Evolutionary conservation across 2,329 filamentous ascomycete genomes (phyloP), one percentile per base, ranked within the genome.

Genomic region (Arachnomyces sp.): DNA sequence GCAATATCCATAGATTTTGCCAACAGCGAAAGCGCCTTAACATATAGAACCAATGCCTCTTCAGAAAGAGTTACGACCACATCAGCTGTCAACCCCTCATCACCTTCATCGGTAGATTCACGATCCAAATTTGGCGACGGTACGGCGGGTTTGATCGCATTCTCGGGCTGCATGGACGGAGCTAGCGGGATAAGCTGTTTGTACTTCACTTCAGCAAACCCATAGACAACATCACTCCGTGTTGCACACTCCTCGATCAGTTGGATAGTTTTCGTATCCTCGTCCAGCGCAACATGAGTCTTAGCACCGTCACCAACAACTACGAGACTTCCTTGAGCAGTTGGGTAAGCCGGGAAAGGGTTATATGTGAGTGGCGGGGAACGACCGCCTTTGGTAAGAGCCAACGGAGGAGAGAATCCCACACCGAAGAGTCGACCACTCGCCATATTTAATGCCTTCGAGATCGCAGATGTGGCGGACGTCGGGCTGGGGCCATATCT

Each of bases 171-270:
- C 15, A 59, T 59, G 3, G 85, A 90, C 1, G 90, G 92, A 1
- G 86, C 80, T 33, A 92, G 69, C 3, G 92, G 92, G 36, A 95
- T 78, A n/a, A 98, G 75, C 62, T 98, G 92, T 63, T 93, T 92
- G 65, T 93, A 95, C 64, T 98, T 98, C 57, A 98, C 90, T 65
- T 98, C 90, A 4, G 92, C 92, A 63, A 98, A 96, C 3, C 90
- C 89, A 60, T 89, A 98, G 2, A 98, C 89, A 34, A 95, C 92
- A 60, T 98, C 89, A 57, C 89, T 95, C 30, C 89, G 77, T 25
- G 88, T 92, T 2, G 92, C 92, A 48, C 86, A 83, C 52, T 96
- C 89, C 60, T 98, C 90, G 42, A 96, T 88, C 33, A 78, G 75
- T 54, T 88, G 83, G 2, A 90, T 80, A 31, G 85, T 80, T 48